Evolutionary conservation across 331 rosid species (phyloP), one percentile per base, ranked within the genome.

Genomic region (Prunus yedoensis): DNA sequence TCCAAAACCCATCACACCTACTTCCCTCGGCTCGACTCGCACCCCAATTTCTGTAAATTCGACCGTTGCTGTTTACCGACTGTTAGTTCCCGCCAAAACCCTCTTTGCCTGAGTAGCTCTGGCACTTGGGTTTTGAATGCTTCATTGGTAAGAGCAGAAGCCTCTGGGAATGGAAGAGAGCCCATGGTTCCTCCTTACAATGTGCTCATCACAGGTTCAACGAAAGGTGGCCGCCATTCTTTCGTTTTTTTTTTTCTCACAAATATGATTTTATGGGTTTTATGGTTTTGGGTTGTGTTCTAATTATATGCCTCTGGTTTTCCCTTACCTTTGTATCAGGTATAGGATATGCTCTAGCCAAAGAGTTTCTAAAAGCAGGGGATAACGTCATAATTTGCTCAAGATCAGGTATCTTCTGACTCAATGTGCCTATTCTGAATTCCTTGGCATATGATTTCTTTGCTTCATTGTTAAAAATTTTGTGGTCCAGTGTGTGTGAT

Each of bases 151-250:
- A 43, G 54, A n/a, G 78, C 85, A 14, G 68, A 46, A 16, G 78
- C 79, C 71, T 78, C 85, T 53, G 70, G 14, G 70, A 38, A 54
- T 10, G 20, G 23, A 11, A 60, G 66, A 23, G 62, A 82, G 47
- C 86, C 97, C 58, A 88, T 87, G 95, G 71, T 86, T 51, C 95
- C 96, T 53, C 97, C 99, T 77, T 94, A 76, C 74, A 91, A 92
- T 78, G 97, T 92, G n/a, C 87, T 94, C 91, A 88, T 94, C 56
- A 92, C 99, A 2, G 99, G 97, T 57, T 89, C 99, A 13, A 89
- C 87, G 74, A 94, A 92, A 94, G 98, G 97, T 91, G 18, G 5
- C 9, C 3, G 8, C 60, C 21, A 6, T 70, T 63, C 13, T 28
- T 13, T 15, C 66, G 64, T 70, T 43, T 4, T 4, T 18, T 63